Conservation (phyloP, 2,329 filamentous ascomycete species). For the Calonectria pauciramosa region DNA sequence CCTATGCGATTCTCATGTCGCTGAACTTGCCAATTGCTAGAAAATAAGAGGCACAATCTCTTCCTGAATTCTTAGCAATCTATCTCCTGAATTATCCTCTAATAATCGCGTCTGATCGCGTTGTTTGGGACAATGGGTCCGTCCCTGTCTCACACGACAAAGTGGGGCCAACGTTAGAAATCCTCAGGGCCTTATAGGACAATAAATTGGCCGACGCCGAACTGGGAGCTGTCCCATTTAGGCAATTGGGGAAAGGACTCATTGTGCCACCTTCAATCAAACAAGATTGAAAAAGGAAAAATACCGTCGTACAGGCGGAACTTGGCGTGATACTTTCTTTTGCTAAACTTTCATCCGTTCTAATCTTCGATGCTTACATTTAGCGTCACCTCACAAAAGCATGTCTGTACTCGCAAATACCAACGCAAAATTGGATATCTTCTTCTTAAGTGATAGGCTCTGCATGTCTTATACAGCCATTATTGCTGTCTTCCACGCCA, state of each 20-base stretch:
- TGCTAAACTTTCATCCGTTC: background rate
- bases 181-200: slow-evolving; percentile 39
- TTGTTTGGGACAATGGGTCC: background rate
- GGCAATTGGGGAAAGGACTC: background rate
- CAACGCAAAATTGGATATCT: slow-evolving; percentile 15
- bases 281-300: background rate
- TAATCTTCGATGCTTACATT: background rate
- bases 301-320: background rate
- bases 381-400: background rate
- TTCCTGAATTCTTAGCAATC: no score
- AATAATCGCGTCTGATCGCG: background rate
- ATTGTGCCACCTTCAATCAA: background rate
- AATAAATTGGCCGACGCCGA: slow-evolving; percentile 34
- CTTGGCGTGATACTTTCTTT: background rate
- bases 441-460: slow-evolving; percentile 4
- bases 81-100: background rate
- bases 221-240: background rate
- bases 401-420: background rate
- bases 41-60: background rate
- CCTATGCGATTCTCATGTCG: no score
- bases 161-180: slow-evolving; percentile 39
- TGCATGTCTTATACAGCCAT: slow-evolving; percentile 20
- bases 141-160: slow-evolving; percentile 10
- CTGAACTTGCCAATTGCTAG: background rate
- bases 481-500: slow-evolving; percentile 8